Conservation (phyloP, 106 monocot genomes). For the Platanthera zijinensis region DNA sequence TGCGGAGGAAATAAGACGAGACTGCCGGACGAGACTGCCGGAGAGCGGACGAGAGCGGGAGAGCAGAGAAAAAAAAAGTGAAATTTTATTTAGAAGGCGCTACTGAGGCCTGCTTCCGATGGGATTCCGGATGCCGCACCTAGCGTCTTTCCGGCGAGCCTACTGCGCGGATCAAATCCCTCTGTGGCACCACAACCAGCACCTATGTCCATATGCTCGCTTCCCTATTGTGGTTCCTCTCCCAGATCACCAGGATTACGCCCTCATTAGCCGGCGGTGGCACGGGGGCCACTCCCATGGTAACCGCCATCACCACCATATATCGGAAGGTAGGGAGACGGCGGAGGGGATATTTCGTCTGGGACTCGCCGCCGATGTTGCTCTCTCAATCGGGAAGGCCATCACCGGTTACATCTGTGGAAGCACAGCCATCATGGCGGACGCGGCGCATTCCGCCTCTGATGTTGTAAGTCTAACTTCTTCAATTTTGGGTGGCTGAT, state of each 20-base stretch:
- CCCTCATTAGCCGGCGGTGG: slow-evolving; percentile 24
- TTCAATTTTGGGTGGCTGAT: neutral
- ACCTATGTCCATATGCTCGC: neutral
- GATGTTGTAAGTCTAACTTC: slow-evolving; percentile 34
- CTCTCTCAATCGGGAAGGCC: slow-evolving; percentile 51
- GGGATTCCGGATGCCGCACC: neutral
- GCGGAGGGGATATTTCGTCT: slow-evolving; percentile 55
- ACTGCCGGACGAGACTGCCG: no score
- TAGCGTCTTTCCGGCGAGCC: slow-evolving; percentile 9
- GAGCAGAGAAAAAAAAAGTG: neutral
- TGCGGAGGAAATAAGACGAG: no score
- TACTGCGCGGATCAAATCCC: neutral
- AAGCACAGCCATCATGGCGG: slow-evolving; percentile 70
- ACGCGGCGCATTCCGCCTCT: slow-evolving; percentile 68
- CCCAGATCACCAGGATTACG: slow-evolving; percentile 19
- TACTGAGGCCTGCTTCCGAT: slow-evolving; percentile 4
- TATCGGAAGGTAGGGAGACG: neutral
- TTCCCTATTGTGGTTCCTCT: neutral
- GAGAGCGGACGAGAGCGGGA: neutral
- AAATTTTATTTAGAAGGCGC: neutral
- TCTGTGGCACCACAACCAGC: slow-evolving; percentile 3
- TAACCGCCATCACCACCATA: slow-evolving; percentile 11
- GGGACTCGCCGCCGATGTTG: slow-evolving; percentile 54
- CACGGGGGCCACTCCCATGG: slow-evolving; percentile 38
- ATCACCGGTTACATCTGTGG: slow-evolving; percentile 61